Conservation (phyloP, 768 basidiomycete species). For the Mycena vitilis region DNA sequence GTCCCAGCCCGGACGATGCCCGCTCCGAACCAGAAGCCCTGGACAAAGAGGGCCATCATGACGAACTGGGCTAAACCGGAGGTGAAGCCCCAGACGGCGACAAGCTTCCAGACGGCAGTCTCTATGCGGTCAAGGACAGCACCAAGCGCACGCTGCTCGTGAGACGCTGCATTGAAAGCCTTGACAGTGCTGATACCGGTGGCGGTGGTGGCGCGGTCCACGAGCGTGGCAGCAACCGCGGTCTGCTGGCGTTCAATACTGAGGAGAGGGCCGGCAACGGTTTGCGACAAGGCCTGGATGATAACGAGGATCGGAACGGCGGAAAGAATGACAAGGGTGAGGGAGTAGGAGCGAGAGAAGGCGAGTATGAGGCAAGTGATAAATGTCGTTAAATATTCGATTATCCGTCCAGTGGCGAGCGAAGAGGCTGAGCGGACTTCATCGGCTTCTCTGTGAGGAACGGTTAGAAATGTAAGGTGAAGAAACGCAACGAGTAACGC, state of each 20-base stretch:
- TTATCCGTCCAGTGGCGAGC: conserved; percentile 77
- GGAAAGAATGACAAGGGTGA: conserved; percentile 93
- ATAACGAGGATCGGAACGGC: conserved; percentile 86
- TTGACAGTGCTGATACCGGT: conserved; percentile 89
- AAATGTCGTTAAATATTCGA: conserved; percentile 87
- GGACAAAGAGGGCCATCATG: conserved; percentile 93
- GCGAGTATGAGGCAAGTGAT: conserved; percentile 85
- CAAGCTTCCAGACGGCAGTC: conserved; percentile 62
- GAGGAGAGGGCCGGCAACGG: conserved; percentile 74
- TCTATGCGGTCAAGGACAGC: conserved; percentile 58
- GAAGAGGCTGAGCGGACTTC: conserved; percentile 90
- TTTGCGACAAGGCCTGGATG: conserved; percentile 82
- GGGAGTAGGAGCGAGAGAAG: conserved; percentile 80
- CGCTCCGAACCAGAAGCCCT: conserved; percentile 96
- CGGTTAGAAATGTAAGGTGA: conserved; percentile 1
- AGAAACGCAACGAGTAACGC: conserved; percentile 25
- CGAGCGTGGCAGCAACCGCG: conserved; percentile 78
- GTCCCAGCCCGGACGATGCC: conserved; percentile 86
- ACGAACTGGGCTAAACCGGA: conserved; percentile 80
- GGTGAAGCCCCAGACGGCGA: conserved; percentile 81
- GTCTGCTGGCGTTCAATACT: conserved; percentile 73
- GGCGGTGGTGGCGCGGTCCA: conserved; percentile 75
- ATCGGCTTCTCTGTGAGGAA: conserved; percentile 83
- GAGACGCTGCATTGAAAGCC: conserved; percentile 82
- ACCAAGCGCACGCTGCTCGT: conserved; percentile 59